Evolutionary conservation across 2,329 filamentous ascomycete genomes (phyloP).

Genomic region (Sclerotinia subarctica): DNA sequence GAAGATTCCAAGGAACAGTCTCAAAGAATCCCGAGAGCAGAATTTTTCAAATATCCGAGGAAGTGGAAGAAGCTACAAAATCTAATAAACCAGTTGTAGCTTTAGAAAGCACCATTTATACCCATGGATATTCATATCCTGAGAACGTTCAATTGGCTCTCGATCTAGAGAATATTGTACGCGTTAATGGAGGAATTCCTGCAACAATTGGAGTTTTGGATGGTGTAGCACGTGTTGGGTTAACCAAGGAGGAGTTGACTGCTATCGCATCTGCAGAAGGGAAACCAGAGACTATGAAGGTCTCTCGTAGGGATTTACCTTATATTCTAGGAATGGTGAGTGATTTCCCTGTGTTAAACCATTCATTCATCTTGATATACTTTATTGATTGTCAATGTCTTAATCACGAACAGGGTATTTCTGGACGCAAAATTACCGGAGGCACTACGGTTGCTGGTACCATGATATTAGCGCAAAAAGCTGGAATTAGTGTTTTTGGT

Average conservation of each 20-base stretch:
- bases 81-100: conserved; percentile 81
- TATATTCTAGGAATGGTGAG: conserved; percentile 74
- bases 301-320: conserved; percentile 82
- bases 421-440: conserved; percentile 70
- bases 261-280: conserved; percentile 64
- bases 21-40: background rate
- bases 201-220: conserved; percentile 88
- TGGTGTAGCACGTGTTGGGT: conserved; percentile 77
- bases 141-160: conserved; percentile 71
- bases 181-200: conserved; percentile 76
- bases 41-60: conserved; percentile 39
- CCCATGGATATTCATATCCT: conserved; percentile 79
- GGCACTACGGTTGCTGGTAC: conserved; percentile 93
- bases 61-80: conserved; percentile 74
- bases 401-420: conserved; percentile 50
- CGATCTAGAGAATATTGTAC: conserved; percentile 76
- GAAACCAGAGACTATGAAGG: conserved; percentile 69
- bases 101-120: conserved; percentile 95
- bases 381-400: conserved; percentile 3
- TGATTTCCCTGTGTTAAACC: conserved; percentile 19
- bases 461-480: conserved; percentile 81
- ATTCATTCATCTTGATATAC: background rate
- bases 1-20: background rate
- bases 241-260: conserved; percentile 68
- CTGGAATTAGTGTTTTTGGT: conserved; percentile 88